A percentile compares a stretch with the other conserved stretches of the same genome.
phyloP scores from a whole-genome alignment of 1,284 basidiomycete species.

The Stygiomarasmius scandens region DNA sequence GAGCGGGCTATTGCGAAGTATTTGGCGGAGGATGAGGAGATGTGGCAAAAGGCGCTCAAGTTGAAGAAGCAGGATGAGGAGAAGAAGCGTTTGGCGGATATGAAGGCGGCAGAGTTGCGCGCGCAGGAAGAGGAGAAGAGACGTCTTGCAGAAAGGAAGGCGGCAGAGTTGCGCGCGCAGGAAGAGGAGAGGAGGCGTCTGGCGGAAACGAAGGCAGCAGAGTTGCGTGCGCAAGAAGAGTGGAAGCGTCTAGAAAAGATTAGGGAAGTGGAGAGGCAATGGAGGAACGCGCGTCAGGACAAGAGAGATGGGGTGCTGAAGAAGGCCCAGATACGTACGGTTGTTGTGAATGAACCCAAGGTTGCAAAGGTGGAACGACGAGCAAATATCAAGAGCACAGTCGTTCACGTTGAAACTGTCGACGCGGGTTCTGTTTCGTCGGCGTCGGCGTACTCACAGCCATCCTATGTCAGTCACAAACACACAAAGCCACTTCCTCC shows the following conservation, averaged over 20 bases:
- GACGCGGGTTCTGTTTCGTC: background rate
- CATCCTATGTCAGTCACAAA: background rate
- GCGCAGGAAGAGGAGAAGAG: background rate
- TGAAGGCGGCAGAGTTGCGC: background rate
- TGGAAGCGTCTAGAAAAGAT: no score
- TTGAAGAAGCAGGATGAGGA: background rate
- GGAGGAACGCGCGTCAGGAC: background rate
- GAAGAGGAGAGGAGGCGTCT: background rate
- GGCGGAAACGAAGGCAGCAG: background rate
- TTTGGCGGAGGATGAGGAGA: background rate
- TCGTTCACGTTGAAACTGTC: background rate
- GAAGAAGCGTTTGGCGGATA: background rate
- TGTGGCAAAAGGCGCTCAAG: background rate
- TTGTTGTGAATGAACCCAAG: background rate
- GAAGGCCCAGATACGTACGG: background rate
- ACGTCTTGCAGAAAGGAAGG: background rate
- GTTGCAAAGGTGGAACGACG: background rate
- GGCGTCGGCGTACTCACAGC: background rate
- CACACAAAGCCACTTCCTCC: background rate
- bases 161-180: background rate
- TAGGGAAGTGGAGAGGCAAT: no score
- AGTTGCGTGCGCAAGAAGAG: background rate
- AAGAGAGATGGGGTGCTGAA: background rate
- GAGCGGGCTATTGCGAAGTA: background rate
- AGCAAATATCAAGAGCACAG: background rate